These are phyloP conservation scores for Monoraphidium neglectum DNA, from an alignment of 139 green algal genomes.

Conservation along the genomic window DNA sequence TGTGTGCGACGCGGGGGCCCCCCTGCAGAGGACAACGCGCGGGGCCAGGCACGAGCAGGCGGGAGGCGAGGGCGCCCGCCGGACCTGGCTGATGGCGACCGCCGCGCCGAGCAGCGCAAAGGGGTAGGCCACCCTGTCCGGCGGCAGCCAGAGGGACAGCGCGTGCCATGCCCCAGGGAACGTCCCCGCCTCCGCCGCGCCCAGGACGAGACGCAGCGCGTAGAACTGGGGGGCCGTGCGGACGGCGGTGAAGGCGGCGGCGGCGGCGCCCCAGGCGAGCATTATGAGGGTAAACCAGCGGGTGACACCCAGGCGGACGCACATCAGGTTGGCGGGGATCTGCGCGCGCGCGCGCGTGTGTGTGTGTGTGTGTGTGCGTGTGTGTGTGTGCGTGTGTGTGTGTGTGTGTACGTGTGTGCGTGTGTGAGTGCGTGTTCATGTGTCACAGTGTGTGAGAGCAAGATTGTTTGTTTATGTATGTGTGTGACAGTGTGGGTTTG, in stretches of 20 bases:
- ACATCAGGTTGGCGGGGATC: too few relatives aligned
- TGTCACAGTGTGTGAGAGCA: too few relatives aligned
- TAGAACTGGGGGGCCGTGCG: slow-evolving; percentile 43
- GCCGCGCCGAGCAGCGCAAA: not conserved
- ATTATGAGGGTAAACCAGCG: slow-evolving; percentile 63
- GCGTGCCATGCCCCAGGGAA: slow-evolving; percentile 62
- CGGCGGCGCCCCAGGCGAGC: slow-evolving; percentile 56
- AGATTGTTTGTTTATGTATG: too few relatives aligned
- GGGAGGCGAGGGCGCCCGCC: not conserved
- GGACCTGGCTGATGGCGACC: not conserved
- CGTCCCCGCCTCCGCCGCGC: slow-evolving; percentile 58
- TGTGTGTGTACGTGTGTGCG: too few relatives aligned
- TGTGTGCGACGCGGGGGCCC: slow-evolving; percentile 23
- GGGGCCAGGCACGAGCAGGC: too few relatives aligned
- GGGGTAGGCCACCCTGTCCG: not conserved
- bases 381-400: too few relatives aligned
- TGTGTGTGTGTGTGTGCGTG: too few relatives aligned
- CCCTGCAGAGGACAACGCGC: too few relatives aligned
- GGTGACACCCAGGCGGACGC: too few relatives aligned
- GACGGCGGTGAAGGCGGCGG: slow-evolving; percentile 44
- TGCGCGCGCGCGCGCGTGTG: too few relatives aligned
- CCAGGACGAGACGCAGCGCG: slow-evolving; percentile 63
- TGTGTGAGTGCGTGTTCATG: too few relatives aligned
- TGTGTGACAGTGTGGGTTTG: too few relatives aligned
- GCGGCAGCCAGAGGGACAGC: slow-evolving; percentile 42